Evolutionary conservation across 108 stramenopile genomes (phyloP).

Genomic region (Cyclostephanos tholiformis): DNA sequence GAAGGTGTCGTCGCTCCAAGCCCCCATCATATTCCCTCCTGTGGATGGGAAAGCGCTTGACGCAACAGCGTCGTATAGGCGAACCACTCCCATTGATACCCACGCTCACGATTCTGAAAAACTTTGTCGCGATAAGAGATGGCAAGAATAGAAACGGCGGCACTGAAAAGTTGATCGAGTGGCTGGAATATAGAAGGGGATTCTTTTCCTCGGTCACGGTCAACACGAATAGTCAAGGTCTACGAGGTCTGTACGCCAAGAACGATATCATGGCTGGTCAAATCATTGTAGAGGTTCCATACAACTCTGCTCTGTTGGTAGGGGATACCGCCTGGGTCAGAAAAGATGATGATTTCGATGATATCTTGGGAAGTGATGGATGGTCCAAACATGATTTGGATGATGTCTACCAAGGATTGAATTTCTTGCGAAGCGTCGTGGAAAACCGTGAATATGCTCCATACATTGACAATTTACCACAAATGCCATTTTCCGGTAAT

Average conservation of each 20-base stretch:
- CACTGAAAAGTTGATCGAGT: constrained; percentile 3
- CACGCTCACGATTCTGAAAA: not conserved
- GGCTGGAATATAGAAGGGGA: not conserved
- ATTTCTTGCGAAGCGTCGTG: constrained; percentile 9
- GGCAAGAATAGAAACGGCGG: not conserved
- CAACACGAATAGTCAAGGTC: constrained; percentile 9
- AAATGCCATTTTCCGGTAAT: constrained; percentile 4
- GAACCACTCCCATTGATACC: not conserved
- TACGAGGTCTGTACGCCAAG: constrained; percentile 19
- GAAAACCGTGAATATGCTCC: constrained; percentile 9
- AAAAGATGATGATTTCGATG: not conserved
- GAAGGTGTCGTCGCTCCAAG: constrained; percentile 1
- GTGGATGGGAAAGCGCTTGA: constrained; percentile 6
- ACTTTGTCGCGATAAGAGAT: not conserved
- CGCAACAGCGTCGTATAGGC: not conserved
- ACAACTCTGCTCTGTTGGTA: constrained; percentile 5
- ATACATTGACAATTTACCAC: constrained; percentile 11
- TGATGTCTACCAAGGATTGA: constrained; percentile 27
- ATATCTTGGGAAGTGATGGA: not conserved
- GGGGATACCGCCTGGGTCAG: constrained; percentile 5
- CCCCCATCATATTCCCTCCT: no score
- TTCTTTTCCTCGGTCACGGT: not conserved
- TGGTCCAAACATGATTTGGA: constrained; percentile 14
- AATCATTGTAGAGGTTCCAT: constrained; percentile 21
- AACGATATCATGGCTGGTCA: constrained; percentile 9